Evolutionary conservation across 495 filamentous ascomycete species (phyloP), one percentile per base, ranked within the genome.

Genomic region (Trichoderma erinaceum): DNA sequence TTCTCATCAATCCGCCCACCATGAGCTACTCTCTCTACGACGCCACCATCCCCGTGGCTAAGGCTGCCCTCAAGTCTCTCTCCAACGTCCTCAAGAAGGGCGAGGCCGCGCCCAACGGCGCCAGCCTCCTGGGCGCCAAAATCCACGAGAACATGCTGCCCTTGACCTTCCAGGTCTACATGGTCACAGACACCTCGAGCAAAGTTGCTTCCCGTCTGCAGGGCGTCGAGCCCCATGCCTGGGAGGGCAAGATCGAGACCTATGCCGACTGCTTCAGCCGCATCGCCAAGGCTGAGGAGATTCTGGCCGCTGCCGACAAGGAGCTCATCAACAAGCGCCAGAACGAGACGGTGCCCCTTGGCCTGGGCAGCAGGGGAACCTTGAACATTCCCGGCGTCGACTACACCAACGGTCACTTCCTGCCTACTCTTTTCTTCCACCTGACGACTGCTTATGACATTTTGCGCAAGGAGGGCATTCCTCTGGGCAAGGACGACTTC

Each of bases 341-440:
- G 68, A 68, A 69, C 5, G 67, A 78, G 61, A 63, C 74, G 29
- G 66, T 81, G 41, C 68, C 71, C 66, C 68, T 79, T n/a, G 70
- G 71, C 25, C 27, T 79, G 8, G 72, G 72, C n/a, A 21, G 41
- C 16, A 8, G 13, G 4, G 65, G 35, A 11, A 68, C 68, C 21
- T 0, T 73, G 41, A 64, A 75, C 12, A 71, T 69, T 21, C n/a
- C 48, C 43, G 66, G 16, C 70, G 18, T 18, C 67, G 11, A 29
- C 41, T 65, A 84, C 71, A 68, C 81, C 25, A 43, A 69, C 23
- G 71, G 73, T 4, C 84, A 76, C 69, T 74, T 75, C 11, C 2
- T 83, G 25, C 83, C 85, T 48, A 85, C 87, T 68, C 75, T 87
- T 68, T 83, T 75, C 70, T 89, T 90, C 74, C 88, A 89, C 75